phyloP scores from a whole-genome alignment of 306 rosid genomes.

The Urtica urens region DNA sequence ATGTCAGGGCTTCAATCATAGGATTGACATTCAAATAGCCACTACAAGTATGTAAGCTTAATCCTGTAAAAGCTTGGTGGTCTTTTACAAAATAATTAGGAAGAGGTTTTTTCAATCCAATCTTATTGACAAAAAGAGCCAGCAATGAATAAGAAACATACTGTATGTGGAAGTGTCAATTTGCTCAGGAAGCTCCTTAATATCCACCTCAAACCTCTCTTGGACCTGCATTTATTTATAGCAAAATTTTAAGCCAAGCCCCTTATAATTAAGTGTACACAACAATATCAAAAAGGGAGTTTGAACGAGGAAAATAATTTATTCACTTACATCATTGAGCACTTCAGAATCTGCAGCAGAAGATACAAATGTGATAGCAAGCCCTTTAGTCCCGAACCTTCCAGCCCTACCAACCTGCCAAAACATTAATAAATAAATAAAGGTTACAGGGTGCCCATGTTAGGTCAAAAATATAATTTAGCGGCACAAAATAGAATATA shows the following conservation, averaged over 20 bases:
- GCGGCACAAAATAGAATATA: no score
- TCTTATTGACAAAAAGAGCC: not conserved
- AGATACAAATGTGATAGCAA: slow-evolving; percentile 93
- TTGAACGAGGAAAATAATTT: not conserved
- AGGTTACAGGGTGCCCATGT: no score
- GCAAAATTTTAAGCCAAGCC: not conserved
- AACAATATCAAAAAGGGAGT: not conserved
- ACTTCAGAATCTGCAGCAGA: slow-evolving; percentile 82
- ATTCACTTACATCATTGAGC: slow-evolving; percentile 69
- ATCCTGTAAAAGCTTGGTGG: no score
- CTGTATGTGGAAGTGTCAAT: slow-evolving; percentile 94
- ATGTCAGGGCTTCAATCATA: not conserved
- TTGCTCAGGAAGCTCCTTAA: slow-evolving; percentile 96
- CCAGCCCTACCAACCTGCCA: slow-evolving; percentile 96
- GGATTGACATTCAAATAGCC: no score
- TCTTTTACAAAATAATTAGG: no score
- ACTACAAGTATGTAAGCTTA: no score
- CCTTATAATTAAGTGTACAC: not conserved
- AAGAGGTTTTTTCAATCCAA: no score
- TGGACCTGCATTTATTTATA: slow-evolving; percentile 59
- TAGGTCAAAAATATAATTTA: no score
- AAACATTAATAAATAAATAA: no score
- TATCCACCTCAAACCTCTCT: slow-evolving; percentile 96
- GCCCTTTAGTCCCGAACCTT: slow-evolving; percentile 96
- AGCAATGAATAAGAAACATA: slow-evolving; percentile 26